Conservation (phyloP, 192 early-diverging fungal species). For the Backusella macrospora region DNA sequence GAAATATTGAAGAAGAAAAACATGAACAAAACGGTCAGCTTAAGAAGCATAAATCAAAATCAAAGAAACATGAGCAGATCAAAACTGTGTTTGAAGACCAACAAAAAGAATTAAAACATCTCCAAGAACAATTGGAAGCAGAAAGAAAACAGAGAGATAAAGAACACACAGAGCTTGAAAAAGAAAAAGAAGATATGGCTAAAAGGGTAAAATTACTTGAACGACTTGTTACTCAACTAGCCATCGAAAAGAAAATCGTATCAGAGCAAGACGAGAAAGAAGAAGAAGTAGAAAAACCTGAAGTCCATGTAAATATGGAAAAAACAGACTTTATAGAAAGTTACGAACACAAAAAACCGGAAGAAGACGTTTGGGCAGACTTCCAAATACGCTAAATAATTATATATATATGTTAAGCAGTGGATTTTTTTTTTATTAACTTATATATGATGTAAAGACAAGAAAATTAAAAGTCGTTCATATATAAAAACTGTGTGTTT, state of each 20-base stretch:
- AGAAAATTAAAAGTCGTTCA: not conserved
- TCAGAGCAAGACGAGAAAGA: not conserved
- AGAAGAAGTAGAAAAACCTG: not conserved
- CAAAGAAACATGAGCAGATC: not conserved
- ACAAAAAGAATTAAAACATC: not conserved
- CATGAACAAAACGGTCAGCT: not conserved
- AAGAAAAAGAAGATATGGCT: slow-evolving; percentile 8
- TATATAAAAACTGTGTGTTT: not conserved
- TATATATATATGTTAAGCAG: not conserved
- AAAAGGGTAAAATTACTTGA: slow-evolving; percentile 2
- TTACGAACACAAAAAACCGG: not conserved
- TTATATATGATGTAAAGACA: not conserved
- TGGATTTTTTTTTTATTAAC: not conserved
- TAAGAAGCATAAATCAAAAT: not conserved
- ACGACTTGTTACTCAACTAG: not conserved
- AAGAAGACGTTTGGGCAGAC: not conserved
- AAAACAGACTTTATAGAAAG: not conserved
- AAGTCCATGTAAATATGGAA: not conserved
- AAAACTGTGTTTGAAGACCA: slow-evolving; percentile 1
- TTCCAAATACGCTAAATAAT: not conserved
- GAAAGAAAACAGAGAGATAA: not conserved
- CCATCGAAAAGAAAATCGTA: slow-evolving; percentile 1
- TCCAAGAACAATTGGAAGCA: not conserved
- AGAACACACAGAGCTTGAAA: not conserved
- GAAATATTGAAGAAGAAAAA: not conserved